Evolutionary conservation across 2,329 filamentous ascomycete genomes (phyloP).

Genomic region (Colletotrichum cordylinicola): DNA sequence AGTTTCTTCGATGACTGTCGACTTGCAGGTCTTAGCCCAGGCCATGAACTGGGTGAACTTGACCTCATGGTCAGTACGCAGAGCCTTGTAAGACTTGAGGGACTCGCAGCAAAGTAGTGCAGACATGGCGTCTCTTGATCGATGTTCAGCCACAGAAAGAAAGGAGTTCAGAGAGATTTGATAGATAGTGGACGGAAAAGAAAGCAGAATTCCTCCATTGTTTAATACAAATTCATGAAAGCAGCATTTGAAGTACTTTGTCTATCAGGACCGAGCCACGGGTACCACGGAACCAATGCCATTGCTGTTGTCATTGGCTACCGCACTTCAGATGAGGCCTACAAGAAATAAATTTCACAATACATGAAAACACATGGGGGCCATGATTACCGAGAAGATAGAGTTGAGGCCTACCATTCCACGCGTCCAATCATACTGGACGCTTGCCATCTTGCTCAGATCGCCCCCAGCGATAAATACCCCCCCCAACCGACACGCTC

Average conservation of each 20-base stretch:
- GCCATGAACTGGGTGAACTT: constrained; percentile 31
- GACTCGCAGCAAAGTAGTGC: constrained; percentile 30
- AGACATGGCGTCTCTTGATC: constrained; percentile 4
- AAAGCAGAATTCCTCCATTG: not conserved
- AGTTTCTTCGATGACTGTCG: not conserved
- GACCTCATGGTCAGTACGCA: constrained; percentile 27
- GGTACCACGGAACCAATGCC: not conserved
- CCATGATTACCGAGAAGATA: not conserved
- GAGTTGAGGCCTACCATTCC: constrained; percentile 6
- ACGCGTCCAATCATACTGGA: not conserved
- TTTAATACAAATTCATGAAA: not conserved
- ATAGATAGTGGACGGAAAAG: not conserved
- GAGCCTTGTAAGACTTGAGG: constrained; percentile 28
- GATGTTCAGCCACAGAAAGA: not conserved
- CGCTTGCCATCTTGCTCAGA: not conserved
- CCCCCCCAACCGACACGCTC: not conserved
- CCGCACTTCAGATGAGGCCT: not conserved
- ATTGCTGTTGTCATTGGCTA: not conserved
- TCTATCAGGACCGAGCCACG: not conserved
- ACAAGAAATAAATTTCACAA: not conserved
- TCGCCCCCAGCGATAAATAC: not conserved
- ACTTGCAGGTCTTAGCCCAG: constrained; percentile 35
- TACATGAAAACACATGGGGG: not conserved
- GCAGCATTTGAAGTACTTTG: not conserved
- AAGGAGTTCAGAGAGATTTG: not conserved